These are phyloP conservation scores for Jatropha multifida DNA, from an alignment of 441 rosid genomes.

Conservation along the genomic window DNA sequence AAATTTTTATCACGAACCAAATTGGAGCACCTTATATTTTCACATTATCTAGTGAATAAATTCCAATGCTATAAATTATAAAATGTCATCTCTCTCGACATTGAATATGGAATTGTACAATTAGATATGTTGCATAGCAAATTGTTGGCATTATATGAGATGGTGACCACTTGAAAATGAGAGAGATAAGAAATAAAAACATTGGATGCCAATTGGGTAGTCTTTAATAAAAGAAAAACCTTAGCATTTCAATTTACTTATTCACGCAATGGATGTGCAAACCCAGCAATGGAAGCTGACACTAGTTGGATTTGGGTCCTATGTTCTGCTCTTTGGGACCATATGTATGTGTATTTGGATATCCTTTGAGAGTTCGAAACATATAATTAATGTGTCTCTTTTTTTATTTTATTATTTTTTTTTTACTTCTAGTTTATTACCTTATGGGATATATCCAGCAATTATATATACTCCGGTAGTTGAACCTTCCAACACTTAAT, in stretches of 20 bases:
- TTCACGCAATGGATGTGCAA: constrained; percentile 66
- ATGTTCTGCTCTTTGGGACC: constrained; percentile 34
- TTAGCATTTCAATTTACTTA: constrained; percentile 36
- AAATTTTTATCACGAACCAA: too few relatives aligned
- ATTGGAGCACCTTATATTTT: too few relatives aligned
- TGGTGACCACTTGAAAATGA: constrained; percentile 35
- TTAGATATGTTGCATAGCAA: background rate
- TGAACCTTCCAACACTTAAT: constrained; percentile 12
- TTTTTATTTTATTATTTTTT: background rate
- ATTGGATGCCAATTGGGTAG: constrained; percentile 54
- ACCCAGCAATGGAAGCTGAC: constrained; percentile 30
- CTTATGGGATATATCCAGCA: background rate
- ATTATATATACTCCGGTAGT: background rate
- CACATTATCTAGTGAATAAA: too few relatives aligned
- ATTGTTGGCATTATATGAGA: constrained; percentile 45
- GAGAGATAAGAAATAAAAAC: constrained; percentile 17
- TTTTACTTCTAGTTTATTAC: background rate
- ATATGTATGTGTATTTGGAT: background rate
- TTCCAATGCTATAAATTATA: too few relatives aligned
- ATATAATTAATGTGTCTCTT: constrained; percentile 9
- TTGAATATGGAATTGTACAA: background rate
- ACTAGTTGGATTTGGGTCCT: constrained; percentile 38
- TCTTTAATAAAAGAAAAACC: constrained; percentile 26
- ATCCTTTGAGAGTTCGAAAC: constrained; percentile 7
- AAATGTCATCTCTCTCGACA: background rate